phyloP scores from a whole-genome alignment of 441 rosid genomes.

The Populus hybrid region DNA sequence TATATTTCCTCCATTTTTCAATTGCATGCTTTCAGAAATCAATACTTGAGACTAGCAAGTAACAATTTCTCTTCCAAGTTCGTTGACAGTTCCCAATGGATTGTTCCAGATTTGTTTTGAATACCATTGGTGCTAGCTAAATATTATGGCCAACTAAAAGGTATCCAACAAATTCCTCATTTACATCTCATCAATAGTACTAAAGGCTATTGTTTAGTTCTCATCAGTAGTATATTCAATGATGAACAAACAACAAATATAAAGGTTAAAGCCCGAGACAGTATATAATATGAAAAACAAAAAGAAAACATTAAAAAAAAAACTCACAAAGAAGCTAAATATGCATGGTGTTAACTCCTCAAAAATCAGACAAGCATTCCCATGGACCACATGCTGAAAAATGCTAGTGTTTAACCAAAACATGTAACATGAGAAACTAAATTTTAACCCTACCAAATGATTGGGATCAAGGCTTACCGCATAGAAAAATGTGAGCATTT shows the following conservation, averaged over 20 bases:
- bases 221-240: neutral
- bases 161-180: too few species aligned
- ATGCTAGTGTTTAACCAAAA: neutral
- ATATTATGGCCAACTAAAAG: neutral
- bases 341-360: neutral
- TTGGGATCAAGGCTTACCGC: conserved; percentile 51
- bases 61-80: neutral
- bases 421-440: neutral
- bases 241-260: neutral
- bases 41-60: neutral
- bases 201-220: neutral
- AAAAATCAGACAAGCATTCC: neutral
- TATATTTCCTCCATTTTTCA: neutral
- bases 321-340: neutral
- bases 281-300: neutral
- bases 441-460: neutral
- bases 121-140: neutral
- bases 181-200: too few species aligned
- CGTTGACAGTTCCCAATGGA: neutral
- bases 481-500: conserved; percentile 77
- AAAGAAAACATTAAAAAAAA: neutral
- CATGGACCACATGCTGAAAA: neutral
- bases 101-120: neutral
- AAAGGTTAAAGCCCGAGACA: neutral
- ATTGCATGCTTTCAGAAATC: neutral